Conservation (phyloP, 2,329 filamentous ascomycete genomes). For the Helotiales sp. region DNA sequence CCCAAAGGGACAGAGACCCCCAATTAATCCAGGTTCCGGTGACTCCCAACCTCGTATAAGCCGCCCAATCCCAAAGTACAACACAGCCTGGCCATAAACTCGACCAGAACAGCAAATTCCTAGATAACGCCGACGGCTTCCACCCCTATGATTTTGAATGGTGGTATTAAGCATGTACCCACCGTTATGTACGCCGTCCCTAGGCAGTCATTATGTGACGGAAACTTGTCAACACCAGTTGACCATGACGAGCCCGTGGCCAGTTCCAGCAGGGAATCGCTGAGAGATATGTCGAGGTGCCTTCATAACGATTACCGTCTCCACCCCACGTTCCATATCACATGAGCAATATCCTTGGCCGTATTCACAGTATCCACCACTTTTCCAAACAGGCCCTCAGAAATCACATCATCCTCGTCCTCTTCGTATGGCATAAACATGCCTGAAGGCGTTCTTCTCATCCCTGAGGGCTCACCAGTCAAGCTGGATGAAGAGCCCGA, state of each 20-base stretch:
- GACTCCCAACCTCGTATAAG: conserved; percentile 9
- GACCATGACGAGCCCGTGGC: not conserved
- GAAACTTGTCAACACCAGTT: conserved; percentile 9
- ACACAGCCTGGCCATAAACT: not conserved
- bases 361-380: conserved; percentile 60
- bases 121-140: not conserved
- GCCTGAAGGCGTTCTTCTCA: conserved; percentile 80
- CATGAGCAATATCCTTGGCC: conserved; percentile 71
- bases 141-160: conserved; percentile 8
- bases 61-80: conserved; percentile 13
- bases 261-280: not conserved
- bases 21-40: conserved; percentile 5
- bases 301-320: conserved; percentile 38
- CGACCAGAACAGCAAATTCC: not conserved
- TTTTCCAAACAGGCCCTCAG: conserved; percentile 57
- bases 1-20: not conserved
- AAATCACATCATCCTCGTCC: conserved; percentile 64
- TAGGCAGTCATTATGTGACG: conserved; percentile 30
- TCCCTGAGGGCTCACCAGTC: conserved; percentile 58
- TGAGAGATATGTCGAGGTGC: not conserved
- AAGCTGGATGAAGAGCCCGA: conserved; percentile 48
- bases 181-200: conserved; percentile 28
- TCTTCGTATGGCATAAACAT: conserved; percentile 93
- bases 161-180: conserved; percentile 26
- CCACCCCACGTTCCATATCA: conserved; percentile 67